Evolutionary conservation across 345 rosid species (phyloP).

Genomic region (Sonneratia caseolaris): DNA sequence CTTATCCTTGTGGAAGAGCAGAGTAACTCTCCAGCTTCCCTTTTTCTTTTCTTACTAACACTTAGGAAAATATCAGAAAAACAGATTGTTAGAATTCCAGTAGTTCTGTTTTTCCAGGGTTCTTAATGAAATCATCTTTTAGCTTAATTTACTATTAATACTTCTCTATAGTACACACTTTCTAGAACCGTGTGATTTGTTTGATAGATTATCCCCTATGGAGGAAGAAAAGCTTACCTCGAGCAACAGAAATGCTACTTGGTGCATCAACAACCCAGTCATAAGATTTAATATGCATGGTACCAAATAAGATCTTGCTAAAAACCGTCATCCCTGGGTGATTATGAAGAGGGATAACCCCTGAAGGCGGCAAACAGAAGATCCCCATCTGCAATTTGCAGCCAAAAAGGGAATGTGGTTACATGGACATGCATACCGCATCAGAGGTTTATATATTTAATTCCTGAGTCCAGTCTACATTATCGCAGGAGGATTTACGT

Average conservation of each 20-base stretch:
- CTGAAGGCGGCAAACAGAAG: slow-evolving; percentile 84
- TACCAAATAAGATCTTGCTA: slow-evolving; percentile 84
- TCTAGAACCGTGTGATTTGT: too few relatives aligned
- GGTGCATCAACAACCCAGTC: slow-evolving; percentile 70
- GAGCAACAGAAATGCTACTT: slow-evolving; percentile 12
- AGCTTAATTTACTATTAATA: too few relatives aligned
- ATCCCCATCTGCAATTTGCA: slow-evolving; percentile 60
- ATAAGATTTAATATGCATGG: slow-evolving; percentile 90
- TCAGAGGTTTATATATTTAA: neutral
- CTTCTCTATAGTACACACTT: neutral
- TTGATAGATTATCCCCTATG: too few relatives aligned
- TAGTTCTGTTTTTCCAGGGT: too few relatives aligned
- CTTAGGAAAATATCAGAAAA: too few relatives aligned
- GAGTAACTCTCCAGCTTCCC: too few relatives aligned
- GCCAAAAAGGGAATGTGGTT: neutral
- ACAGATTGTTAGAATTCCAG: too few relatives aligned
- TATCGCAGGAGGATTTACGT: slow-evolving; percentile 10
- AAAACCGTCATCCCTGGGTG: slow-evolving; percentile 98
- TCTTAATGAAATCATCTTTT: too few relatives aligned
- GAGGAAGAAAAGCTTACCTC: slow-evolving; percentile 19
- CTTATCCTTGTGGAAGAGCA: too few relatives aligned
- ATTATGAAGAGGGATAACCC: slow-evolving; percentile 86
- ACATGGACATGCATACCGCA: neutral
- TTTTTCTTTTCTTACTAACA: too few relatives aligned
- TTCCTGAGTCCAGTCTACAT: neutral